phyloP scores from a whole-genome alignment of 2,329 filamentous ascomycete species.

The Hymenoscyphus albidus region DNA sequence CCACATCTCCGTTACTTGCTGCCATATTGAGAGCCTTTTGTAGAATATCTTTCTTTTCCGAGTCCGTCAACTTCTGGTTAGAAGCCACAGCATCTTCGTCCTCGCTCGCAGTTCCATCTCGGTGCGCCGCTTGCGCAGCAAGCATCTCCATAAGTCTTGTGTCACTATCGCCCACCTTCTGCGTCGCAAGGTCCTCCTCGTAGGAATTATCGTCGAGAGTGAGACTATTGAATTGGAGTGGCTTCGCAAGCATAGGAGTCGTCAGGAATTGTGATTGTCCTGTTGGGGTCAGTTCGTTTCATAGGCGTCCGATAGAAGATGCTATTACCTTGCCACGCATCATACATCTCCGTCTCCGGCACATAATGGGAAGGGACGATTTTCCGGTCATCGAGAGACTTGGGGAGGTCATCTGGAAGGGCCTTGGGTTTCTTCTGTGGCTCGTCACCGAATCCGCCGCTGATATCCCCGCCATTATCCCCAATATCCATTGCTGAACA shows the following conservation, averaged over 20 bases:
- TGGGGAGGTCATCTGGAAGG: conserved; percentile 83
- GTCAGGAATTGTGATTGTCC: conserved; percentile 95
- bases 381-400: conserved; percentile 83
- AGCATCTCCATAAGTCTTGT: conserved; percentile 92
- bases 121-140: conserved; percentile 84
- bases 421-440: conserved; percentile 40
- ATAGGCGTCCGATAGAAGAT: conserved; percentile 7
- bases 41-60: conserved; percentile 75
- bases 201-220: conserved; percentile 74
- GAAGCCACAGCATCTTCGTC: conserved; percentile 76
- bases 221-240: conserved; percentile 76
- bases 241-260: conserved; percentile 77
- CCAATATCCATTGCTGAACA: conserved; percentile 55
- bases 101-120: conserved; percentile 66
- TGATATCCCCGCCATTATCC: conserved; percentile 44
- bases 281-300: conserved; percentile 39
- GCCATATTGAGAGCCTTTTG: conserved; percentile 93
- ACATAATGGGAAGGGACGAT: conserved; percentile 58
- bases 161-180: conserved; percentile 70
- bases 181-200: conserved; percentile 55
- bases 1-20: conserved; percentile 90
- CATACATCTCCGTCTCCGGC: conserved; percentile 92
- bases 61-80: conserved; percentile 67
- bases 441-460: conserved; percentile 55
- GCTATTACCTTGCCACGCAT: conserved; percentile 86